These are phyloP conservation scores for Conidiobolus incongruus DNA, from an alignment of 371 early-diverging fungal genomes.

Conservation along the genomic window DNA sequence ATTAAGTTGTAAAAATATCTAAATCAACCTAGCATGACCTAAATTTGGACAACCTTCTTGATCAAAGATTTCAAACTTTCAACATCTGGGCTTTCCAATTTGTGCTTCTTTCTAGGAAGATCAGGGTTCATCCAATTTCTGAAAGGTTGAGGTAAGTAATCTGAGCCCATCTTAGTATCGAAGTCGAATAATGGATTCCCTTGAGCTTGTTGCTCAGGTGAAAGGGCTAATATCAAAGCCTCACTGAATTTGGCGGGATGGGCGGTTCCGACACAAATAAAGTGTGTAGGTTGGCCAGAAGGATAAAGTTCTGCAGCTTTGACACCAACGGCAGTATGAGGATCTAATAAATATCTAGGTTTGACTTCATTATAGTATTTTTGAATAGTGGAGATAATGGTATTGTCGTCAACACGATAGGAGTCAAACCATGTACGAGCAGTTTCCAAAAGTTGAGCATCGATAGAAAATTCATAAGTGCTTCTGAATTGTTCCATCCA, in stretches of 20 bases:
- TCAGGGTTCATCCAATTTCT: not conserved
- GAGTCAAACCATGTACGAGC: slow-evolving; percentile 57
- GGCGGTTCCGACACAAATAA: slow-evolving; percentile 75
- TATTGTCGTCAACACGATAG: slow-evolving; percentile 40
- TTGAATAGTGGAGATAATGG: slow-evolving; percentile 49
- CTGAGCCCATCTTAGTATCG: not conserved
- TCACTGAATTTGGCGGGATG: slow-evolving; percentile 92
- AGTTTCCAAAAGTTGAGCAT: slow-evolving; percentile 25
- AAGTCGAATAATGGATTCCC: not conserved
- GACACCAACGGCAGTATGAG: slow-evolving; percentile 92
- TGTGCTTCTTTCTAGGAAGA: not conserved
- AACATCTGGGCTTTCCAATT: not conserved
- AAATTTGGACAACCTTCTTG: too few relatives aligned
- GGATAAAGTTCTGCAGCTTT: slow-evolving; percentile 40
- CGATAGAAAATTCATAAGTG: slow-evolving; percentile 46
- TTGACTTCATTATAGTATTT: slow-evolving; percentile 34
- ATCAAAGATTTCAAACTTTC: not conserved
- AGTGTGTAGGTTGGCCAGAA: slow-evolving; percentile 6
- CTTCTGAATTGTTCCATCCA: slow-evolving; percentile 70
- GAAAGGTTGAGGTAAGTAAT: slow-evolving; percentile 2
- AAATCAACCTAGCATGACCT: too few relatives aligned
- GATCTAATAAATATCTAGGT: slow-evolving; percentile 62
- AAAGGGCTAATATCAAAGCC: slow-evolving; percentile 58
- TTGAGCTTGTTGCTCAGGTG: not conserved
- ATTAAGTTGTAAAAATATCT: too few relatives aligned